phyloP scores from a whole-genome alignment of 108 stramenopile genomes.

The Cyclotella atomus region DNA sequence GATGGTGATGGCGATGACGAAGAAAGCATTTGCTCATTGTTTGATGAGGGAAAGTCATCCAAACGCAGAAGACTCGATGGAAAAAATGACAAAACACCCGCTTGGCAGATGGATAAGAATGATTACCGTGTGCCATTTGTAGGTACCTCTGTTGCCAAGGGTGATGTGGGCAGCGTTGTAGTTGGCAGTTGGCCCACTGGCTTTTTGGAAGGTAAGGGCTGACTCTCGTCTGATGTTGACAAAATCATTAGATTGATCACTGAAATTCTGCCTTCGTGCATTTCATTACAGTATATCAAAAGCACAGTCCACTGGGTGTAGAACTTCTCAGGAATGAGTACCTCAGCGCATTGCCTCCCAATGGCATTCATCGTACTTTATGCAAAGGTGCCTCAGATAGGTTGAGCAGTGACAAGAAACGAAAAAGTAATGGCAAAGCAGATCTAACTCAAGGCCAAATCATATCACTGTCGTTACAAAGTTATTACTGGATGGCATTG shows the following conservation, averaged over 20 bases:
- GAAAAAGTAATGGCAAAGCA: not conserved
- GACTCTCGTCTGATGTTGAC: not conserved
- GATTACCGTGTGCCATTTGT: slow-evolving; percentile 85
- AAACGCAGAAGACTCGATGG: slow-evolving; percentile 5
- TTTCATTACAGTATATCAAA: slow-evolving; percentile 60
- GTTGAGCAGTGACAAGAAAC: not conserved
- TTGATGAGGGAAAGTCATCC: not conserved
- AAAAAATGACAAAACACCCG: slow-evolving; percentile 44
- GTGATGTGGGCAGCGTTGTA: slow-evolving; percentile 51
- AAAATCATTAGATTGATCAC: too few relatives aligned
- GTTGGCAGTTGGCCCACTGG: slow-evolving; percentile 77
- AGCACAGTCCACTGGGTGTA: slow-evolving; percentile 69
- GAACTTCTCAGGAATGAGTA: slow-evolving; percentile 67
- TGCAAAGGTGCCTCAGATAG: slow-evolving; percentile 2
- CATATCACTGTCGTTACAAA: slow-evolving; percentile 30
- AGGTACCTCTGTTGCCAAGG: slow-evolving; percentile 76
- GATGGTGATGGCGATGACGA: slow-evolving; percentile 35
- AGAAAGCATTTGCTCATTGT: slow-evolving; percentile 16
- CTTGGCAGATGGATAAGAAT: slow-evolving; percentile 79
- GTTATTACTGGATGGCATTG: slow-evolving; percentile 40
- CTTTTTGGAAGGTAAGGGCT: slow-evolving; percentile 54
- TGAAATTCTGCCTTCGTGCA: too few relatives aligned
- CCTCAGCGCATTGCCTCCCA: slow-evolving; percentile 50
- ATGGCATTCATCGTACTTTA: slow-evolving; percentile 40
- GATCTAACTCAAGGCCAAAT: slow-evolving; percentile 28